Evolutionary conservation across 495 filamentous ascomycete species (phyloP).

Genomic region (Penicillium arizonense): DNA sequence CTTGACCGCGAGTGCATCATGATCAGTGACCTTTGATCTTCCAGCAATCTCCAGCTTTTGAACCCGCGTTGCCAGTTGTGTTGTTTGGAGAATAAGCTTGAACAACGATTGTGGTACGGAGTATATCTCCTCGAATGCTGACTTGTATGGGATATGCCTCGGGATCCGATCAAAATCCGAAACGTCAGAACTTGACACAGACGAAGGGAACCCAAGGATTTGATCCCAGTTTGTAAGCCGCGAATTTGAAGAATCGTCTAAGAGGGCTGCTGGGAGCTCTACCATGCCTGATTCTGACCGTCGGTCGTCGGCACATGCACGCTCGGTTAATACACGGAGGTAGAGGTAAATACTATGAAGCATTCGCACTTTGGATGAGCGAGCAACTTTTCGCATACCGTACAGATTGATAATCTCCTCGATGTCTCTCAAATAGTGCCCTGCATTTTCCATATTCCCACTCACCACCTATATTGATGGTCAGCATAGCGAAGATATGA

Average conservation of each 20-base stretch:
- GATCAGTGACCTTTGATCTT: neutral
- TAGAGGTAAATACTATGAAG: constrained; percentile 17
- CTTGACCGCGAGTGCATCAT: neutral
- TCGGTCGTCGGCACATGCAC: neutral
- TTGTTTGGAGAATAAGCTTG: neutral
- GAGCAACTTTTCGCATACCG: neutral
- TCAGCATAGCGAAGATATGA: too few species aligned
- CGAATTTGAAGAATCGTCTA: too few species aligned
- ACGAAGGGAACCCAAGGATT: neutral
- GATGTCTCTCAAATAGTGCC: neutral
- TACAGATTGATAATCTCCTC: neutral
- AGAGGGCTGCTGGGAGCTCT: too few species aligned
- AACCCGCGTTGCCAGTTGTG: neutral
- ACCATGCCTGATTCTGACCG: neutral
- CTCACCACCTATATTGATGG: neutral
- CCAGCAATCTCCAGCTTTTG: neutral
- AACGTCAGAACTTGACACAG: neutral
- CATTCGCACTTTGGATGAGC: constrained; percentile 18
- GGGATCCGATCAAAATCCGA: too few species aligned
- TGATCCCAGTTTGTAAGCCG: neutral
- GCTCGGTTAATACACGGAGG: constrained; percentile 13
- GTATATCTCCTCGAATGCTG: neutral
- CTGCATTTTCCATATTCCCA: neutral
- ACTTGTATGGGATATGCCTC: neutral
- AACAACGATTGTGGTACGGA: neutral